phyloP scores from a whole-genome alignment of 768 basidiomycete genomes.

The Suillus variegatus region DNA sequence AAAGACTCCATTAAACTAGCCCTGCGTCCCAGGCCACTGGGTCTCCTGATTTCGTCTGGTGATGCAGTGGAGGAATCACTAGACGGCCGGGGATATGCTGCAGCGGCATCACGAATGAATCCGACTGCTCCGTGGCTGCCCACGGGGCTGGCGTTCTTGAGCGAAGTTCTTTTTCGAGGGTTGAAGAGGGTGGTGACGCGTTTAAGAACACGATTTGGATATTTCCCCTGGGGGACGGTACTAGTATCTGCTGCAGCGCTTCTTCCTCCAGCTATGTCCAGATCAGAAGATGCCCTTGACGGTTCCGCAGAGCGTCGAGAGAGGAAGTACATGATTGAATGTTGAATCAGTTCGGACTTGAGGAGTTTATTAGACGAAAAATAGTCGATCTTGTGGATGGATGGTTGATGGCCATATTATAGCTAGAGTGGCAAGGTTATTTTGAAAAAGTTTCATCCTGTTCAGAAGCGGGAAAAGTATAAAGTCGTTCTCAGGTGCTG shows the following conservation, averaged over 20 bases:
- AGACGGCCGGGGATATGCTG: conserved; percentile 24
- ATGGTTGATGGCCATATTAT: background rate
- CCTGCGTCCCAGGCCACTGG: conserved; percentile 32
- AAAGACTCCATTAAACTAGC: conserved; percentile 27
- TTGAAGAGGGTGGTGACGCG: conserved; percentile 31
- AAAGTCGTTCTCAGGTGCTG: background rate
- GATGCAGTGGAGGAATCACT: conserved; percentile 20
- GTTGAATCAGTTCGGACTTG: conserved; percentile 1
- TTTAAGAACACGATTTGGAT: conserved; percentile 27
- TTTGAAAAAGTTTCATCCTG: background rate
- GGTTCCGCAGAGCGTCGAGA: conserved; percentile 31
- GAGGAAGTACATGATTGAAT: conserved; percentile 28
- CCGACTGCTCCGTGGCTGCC: conserved; percentile 17
- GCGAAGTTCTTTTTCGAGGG: conserved; percentile 21
- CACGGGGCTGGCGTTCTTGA: conserved; percentile 14
- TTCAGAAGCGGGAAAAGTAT: background rate
- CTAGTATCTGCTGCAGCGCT: conserved; percentile 8
- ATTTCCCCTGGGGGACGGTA: conserved; percentile 19
- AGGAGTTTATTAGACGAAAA: background rate
- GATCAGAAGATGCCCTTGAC: conserved; percentile 10
- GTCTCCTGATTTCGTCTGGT: conserved; percentile 34
- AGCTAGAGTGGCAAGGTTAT: background rate
- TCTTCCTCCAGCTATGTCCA: conserved; percentile 4
- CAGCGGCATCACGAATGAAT: conserved; percentile 16
- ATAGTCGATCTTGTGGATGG: background rate